Evolutionary conservation across 129 eudicot species (phyloP).

Genomic region (Oenanthe sinensis): DNA sequence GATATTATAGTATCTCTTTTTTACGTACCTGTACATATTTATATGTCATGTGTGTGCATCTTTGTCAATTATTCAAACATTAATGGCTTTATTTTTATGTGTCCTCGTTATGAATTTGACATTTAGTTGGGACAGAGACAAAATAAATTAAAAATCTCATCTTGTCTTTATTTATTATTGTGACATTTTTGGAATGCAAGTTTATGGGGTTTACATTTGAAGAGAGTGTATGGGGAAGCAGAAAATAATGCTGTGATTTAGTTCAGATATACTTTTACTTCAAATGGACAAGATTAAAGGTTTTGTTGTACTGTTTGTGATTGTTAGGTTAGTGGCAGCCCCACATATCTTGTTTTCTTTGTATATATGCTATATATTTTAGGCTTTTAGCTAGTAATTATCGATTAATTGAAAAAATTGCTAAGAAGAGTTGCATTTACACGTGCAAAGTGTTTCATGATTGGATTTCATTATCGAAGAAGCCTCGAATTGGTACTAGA

Average conservation of each 20-base stretch:
- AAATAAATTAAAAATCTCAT: not conserved
- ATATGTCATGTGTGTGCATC: no score
- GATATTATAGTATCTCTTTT: no score
- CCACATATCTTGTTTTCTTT: not conserved
- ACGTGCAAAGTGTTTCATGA: not conserved
- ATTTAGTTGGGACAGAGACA: no score
- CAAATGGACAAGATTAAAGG: not conserved
- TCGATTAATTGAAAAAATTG: not conserved
- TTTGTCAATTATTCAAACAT: no score
- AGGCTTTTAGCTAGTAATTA: conserved; percentile 6
- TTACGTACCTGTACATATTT: no score
- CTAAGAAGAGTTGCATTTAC: not conserved
- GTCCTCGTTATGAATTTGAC: no score
- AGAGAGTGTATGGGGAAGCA: not conserved
- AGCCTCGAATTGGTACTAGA: no score
- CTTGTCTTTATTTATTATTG: not conserved
- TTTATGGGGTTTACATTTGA: no score
- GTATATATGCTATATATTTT: no score
- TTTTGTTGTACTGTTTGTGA: conserved; percentile 15
- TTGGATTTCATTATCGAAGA: no score
- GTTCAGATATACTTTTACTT: no score
- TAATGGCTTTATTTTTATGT: no score
- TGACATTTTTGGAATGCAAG: not conserved
- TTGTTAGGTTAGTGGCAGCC: conserved; percentile 26
- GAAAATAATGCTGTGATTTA: not conserved